Conservation (phyloP, 768 basidiomycete species). For the Vararia minispora region DNA sequence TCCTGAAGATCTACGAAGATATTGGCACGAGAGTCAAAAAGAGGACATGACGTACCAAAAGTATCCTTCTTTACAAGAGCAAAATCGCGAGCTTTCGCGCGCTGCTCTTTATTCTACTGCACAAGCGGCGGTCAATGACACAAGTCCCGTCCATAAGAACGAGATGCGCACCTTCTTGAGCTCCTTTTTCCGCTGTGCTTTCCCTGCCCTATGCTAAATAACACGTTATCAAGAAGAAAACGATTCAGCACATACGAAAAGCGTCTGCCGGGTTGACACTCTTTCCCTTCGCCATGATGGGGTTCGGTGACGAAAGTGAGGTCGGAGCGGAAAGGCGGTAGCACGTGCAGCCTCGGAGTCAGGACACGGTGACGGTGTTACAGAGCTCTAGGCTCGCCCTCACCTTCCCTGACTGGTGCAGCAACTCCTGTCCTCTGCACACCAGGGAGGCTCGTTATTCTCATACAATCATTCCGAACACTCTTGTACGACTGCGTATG, state of each 20-base stretch:
- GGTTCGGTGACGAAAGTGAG: background rate
- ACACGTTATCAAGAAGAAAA: background rate
- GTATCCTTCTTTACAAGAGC: constrained; percentile 94
- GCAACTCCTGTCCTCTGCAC: constrained; percentile 31
- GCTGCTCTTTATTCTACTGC: constrained; percentile 84
- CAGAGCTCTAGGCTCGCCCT: constrained; percentile 6
- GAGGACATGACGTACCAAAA: constrained; percentile 36
- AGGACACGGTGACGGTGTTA: constrained; percentile 4
- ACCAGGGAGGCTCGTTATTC: constrained; percentile 32
- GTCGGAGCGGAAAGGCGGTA: constrained; percentile 8
- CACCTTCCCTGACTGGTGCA: constrained; percentile 12
- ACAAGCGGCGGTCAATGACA: constrained; percentile 16
- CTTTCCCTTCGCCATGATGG: constrained; percentile 73
- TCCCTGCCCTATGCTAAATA: constrained; percentile 41
- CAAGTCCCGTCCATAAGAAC: background rate
- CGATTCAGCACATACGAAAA: constrained; percentile 44
- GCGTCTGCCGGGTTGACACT: constrained; percentile 91
- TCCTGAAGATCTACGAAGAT: constrained; percentile 57
- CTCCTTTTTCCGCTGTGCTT: constrained; percentile 89
- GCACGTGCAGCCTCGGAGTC: constrained; percentile 21
- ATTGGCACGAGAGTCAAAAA: constrained; percentile 1
- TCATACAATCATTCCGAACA: constrained; percentile 2
- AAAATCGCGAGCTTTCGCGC: constrained; percentile 76
- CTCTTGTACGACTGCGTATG: constrained; percentile 1
- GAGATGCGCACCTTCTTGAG: constrained; percentile 69